Conservation (phyloP, 371 early-diverging fungal species). For the Circinella umbellata region DNA sequence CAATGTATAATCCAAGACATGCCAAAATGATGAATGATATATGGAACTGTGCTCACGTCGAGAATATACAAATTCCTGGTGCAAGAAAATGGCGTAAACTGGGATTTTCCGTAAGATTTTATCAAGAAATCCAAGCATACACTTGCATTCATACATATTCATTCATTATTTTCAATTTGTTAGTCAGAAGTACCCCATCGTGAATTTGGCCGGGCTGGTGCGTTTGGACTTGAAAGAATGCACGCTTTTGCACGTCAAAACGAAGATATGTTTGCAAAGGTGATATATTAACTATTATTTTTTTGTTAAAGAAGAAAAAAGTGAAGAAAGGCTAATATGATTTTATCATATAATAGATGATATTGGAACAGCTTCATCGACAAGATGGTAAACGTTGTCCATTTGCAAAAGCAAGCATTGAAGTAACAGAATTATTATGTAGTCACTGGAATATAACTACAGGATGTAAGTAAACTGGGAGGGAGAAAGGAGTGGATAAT, state of each 20-base stretch:
- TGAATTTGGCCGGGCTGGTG: slow-evolving; percentile 69
- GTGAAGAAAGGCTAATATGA: background rate
- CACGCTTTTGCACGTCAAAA: slow-evolving; percentile 57
- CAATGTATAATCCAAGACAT: slow-evolving; percentile 56
- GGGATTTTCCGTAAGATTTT: slow-evolving; percentile 65
- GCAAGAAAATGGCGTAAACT: slow-evolving; percentile 68
- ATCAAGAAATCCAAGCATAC: too few species aligned
- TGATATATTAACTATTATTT: slow-evolving; percentile 15
- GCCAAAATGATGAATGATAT: slow-evolving; percentile 60
- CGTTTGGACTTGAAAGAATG: slow-evolving; percentile 71
- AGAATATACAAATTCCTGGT: slow-evolving; percentile 34
- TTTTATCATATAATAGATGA: slow-evolving; percentile 33
- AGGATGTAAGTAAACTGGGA: slow-evolving; percentile 53
- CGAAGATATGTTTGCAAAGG: slow-evolving; percentile 55
- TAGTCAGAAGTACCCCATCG: slow-evolving; percentile 69
- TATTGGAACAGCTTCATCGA: slow-evolving; percentile 64
- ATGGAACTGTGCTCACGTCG: slow-evolving; percentile 60
- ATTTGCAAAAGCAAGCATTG: slow-evolving; percentile 68
- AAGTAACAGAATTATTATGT: slow-evolving; percentile 70
- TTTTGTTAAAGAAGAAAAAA: background rate
- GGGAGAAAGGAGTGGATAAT: too few species aligned
- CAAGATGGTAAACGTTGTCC: slow-evolving; percentile 67
- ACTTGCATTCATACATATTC: background rate
- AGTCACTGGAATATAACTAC: slow-evolving; percentile 76
- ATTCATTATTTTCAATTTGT: background rate